phyloP scores from a whole-genome alignment of 768 basidiomycete genomes.

The Candolleomyces eurysporus region DNA sequence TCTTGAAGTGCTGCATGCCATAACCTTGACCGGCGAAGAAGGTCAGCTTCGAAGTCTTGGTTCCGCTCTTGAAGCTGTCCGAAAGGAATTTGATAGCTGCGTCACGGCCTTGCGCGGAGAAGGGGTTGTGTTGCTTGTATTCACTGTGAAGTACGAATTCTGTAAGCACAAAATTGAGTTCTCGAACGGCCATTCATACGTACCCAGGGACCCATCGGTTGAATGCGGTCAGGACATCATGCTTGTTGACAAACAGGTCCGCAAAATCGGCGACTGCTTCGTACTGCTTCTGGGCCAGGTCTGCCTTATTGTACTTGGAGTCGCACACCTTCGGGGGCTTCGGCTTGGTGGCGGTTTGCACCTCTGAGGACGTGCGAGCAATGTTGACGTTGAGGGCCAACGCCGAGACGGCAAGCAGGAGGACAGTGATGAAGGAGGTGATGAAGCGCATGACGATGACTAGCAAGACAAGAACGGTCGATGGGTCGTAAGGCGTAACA shows the following conservation, averaged over 20 bases:
- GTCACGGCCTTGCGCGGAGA: slow-evolving; percentile 1
- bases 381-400: neutral
- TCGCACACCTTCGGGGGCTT: slow-evolving; percentile 7
- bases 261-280: slow-evolving; percentile 4
- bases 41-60: neutral
- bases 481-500: too few relatives aligned
- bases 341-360: neutral
- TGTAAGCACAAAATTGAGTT: neutral
- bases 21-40: slow-evolving; percentile 4
- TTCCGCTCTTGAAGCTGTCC: neutral
- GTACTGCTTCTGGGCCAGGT: neutral
- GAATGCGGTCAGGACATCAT: slow-evolving; percentile 1
- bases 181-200: neutral
- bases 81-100: neutral
- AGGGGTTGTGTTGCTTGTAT: slow-evolving; percentile 8
- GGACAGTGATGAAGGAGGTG: neutral
- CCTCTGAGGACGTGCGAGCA: neutral
- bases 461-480: too few relatives aligned
- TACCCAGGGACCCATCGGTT: slow-evolving; percentile 9
- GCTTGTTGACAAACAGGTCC: slow-evolving; percentile 1
- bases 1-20: slow-evolving; percentile 5
- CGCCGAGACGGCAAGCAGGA: neutral
- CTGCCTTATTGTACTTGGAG: neutral
- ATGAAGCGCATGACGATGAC: neutral
- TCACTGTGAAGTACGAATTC: neutral